phyloP scores from a whole-genome alignment of 176 grass and related monocot genomes.

The Triticum dicoccoides region DNA sequence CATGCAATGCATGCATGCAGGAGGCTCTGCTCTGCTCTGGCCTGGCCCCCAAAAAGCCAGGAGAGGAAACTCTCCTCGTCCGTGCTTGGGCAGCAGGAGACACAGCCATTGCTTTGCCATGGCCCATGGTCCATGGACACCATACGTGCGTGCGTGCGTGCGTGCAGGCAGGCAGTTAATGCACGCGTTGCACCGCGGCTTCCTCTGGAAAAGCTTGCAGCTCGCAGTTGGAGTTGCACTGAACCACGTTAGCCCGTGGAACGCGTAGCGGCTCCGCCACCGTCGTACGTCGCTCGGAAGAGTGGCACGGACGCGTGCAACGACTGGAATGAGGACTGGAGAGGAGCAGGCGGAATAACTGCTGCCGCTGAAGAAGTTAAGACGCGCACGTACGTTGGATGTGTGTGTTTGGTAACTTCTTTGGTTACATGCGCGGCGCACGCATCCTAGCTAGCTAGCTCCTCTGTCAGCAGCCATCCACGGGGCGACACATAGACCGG shows the following conservation, averaged over 20 bases:
- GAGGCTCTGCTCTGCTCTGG: background rate
- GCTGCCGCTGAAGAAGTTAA: background rate
- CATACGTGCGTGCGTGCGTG: too few species aligned
- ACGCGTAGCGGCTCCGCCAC: background rate
- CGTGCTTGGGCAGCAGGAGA: constrained; percentile 9
- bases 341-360: background rate
- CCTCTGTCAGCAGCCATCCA: too few species aligned
- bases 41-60: constrained; percentile 22
- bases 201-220: background rate
- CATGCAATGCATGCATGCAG: constrained; percentile 5
- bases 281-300: background rate
- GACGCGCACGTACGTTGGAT: background rate
- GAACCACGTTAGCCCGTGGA: background rate
- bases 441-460: background rate
- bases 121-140: background rate
- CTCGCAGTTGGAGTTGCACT: background rate
- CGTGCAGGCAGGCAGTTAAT: background rate
- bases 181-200: background rate
- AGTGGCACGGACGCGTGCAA: background rate
- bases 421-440: background rate
- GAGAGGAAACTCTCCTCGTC: background rate
- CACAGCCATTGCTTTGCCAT: background rate
- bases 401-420: too few species aligned
- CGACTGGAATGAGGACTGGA: background rate
- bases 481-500: too few species aligned